Evolutionary conservation across 1,284 basidiomycete genomes (phyloP).

Genomic region (Apiotrichum montevideense): DNA sequence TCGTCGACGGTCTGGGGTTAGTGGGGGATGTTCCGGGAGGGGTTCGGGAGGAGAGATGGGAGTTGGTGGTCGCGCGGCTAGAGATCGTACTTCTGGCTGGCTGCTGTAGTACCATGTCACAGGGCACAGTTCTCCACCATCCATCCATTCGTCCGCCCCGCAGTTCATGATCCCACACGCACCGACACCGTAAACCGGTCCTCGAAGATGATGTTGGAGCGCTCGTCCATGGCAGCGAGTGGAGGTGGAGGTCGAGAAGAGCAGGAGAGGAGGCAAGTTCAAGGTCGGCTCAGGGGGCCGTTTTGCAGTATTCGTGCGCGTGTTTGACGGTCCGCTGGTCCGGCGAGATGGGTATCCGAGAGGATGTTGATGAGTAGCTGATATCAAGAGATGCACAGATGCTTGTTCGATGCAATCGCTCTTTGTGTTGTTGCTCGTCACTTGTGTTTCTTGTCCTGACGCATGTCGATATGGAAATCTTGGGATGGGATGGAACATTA

Average conservation of each 20-base stretch:
- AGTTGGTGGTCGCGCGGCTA: too few species aligned
- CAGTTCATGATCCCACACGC: conserved; percentile 9
- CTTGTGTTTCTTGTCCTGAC: too few species aligned
- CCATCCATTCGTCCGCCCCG: neutral
- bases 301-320: too few species aligned
- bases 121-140: neutral
- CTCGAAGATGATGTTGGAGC: conserved; percentile 59
- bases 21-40: too few species aligned
- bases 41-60: too few species aligned
- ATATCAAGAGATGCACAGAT: too few species aligned
- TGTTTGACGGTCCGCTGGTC: neutral
- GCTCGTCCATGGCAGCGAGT: conserved; percentile 16
- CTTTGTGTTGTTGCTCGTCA: too few species aligned
- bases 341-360: neutral
- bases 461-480: too few species aligned
- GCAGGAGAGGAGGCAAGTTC: neutral
- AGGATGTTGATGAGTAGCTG: neutral
- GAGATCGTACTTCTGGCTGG: too few species aligned
- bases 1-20: conserved; percentile 59
- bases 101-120: too few species aligned
- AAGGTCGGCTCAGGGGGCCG: neutral
- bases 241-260: neutral
- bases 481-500: too few species aligned
- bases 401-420: too few species aligned
- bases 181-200: conserved; percentile 79